A percentile compares a stretch with the other conserved stretches of the same genome.
Evolutionary conservation across 441 rosid genomes (phyloP).

Genomic region (Gossypium laxum): DNA sequence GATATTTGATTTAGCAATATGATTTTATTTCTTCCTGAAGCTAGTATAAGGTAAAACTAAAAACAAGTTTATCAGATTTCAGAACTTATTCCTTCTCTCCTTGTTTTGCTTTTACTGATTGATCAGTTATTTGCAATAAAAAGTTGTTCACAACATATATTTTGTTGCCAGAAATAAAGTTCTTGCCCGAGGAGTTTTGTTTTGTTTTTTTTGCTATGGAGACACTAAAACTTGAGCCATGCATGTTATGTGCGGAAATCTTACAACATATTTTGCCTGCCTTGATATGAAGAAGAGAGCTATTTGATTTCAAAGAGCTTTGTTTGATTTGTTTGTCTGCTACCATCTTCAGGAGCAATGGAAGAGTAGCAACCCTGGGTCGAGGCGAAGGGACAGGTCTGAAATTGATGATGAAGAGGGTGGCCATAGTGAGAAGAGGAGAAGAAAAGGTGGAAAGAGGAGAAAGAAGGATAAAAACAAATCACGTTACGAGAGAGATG

Average conservation of each 20-base stretch:
- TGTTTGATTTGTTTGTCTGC: slow-evolving; percentile 12
- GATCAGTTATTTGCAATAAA: neutral
- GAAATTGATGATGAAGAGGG: slow-evolving; percentile 80
- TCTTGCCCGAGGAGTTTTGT: neutral
- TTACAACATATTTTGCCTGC: neutral
- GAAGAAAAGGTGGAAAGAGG: slow-evolving; percentile 86
- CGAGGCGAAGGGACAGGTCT: slow-evolving; percentile 73
- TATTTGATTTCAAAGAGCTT: slow-evolving; percentile 3
- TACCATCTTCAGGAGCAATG: slow-evolving; percentile 73
- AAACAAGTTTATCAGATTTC: neutral
- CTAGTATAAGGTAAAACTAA: neutral
- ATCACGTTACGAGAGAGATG: slow-evolving; percentile 65
- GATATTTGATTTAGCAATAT: slow-evolving; percentile 3
- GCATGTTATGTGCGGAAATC: neutral
- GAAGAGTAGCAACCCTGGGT: slow-evolving; percentile 65
- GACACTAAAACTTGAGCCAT: neutral
- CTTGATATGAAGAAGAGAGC: no score
- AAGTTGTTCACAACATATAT: neutral
- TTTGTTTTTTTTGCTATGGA: neutral
- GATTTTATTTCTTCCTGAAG: neutral
- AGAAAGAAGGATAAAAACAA: slow-evolving; percentile 83
- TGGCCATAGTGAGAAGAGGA: slow-evolving; percentile 74
- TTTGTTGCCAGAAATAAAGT: neutral
- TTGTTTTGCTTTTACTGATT: neutral
- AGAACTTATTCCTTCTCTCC: neutral